Conservation (phyloP, 2,329 filamentous ascomycete species). For the Trichoderma breve region DNA sequence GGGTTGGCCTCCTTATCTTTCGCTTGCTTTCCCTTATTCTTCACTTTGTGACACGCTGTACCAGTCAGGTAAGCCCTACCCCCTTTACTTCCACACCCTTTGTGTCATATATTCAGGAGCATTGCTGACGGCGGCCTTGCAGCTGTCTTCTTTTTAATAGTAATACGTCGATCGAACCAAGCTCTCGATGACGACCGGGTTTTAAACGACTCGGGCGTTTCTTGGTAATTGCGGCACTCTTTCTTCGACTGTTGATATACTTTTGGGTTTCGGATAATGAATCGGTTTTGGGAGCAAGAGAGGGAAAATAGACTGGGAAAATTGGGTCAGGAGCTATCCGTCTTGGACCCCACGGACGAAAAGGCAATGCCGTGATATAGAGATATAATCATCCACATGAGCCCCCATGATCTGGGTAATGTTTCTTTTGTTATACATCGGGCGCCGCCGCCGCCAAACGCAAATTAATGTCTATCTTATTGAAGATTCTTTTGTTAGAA, state of each 20-base stretch:
- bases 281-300: constrained; percentile 11
- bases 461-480: constrained; percentile 9
- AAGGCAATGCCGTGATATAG: constrained; percentile 16
- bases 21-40: constrained; percentile 7
- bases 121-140: not conserved
- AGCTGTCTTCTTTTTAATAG: constrained; percentile 3
- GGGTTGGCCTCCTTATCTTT: not conserved
- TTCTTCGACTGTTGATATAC: constrained; percentile 6
- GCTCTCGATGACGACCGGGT: not conserved
- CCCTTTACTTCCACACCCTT: not conserved
- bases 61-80: constrained; percentile 13
- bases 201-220: not conserved
- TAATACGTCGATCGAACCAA: constrained; percentile 11
- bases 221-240: not conserved
- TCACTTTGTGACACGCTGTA: constrained; percentile 11
- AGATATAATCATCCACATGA: constrained; percentile 22
- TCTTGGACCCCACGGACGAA: constrained; percentile 17
- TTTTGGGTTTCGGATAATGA: constrained; percentile 4
- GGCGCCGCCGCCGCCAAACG: constrained; percentile 7
- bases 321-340: constrained; percentile 20
- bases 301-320: constrained; percentile 19
- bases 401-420: constrained; percentile 19
- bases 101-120: not conserved
- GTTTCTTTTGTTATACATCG: constrained; percentile 12
- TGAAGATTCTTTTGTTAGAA: not conserved